Evolutionary conservation across 148 eudicot genomes (phyloP).

Genomic region (Pharnaceum exiguum): DNA sequence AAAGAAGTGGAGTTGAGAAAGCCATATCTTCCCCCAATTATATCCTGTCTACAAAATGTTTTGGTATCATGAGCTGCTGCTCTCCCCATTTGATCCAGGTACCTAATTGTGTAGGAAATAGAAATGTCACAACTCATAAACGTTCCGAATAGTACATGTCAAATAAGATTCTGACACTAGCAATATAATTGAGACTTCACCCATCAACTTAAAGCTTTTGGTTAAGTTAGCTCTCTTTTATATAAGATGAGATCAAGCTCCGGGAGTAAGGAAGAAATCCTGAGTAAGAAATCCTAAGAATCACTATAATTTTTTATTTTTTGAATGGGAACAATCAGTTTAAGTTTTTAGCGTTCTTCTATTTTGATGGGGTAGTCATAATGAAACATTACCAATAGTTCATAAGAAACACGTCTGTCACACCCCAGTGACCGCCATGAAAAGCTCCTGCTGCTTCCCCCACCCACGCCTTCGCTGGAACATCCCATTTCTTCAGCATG

Average conservation of each 20-base stretch:
- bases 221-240: too few species aligned
- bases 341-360: too few species aligned
- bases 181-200: not conserved
- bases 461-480: slow-evolving; percentile 17
- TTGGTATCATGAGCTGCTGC: slow-evolving; percentile 41
- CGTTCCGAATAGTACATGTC: not conserved
- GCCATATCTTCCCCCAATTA: slow-evolving; percentile 49
- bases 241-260: too few species aligned
- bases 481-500: slow-evolving; percentile 4
- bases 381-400: slow-evolving; percentile 13
- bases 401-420: slow-evolving; percentile 19
- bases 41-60: slow-evolving; percentile 43
- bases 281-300: too few species aligned
- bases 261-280: too few species aligned
- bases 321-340: too few species aligned
- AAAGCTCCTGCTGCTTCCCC: slow-evolving; percentile 24
- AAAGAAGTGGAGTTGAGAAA: slow-evolving; percentile 34
- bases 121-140: too few species aligned
- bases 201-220: too few species aligned
- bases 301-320: too few species aligned
- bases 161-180: not conserved
- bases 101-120: too few species aligned
- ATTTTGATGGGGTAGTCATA: too few species aligned
- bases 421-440: slow-evolving; percentile 17
- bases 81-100: slow-evolving; percentile 54